A percentile compares a stretch with the other conserved stretches of the same genome.
phyloP scores from a whole-genome alignment of 1,139 yeast genomes.

The Pneumocystis jirovecii region DNA sequence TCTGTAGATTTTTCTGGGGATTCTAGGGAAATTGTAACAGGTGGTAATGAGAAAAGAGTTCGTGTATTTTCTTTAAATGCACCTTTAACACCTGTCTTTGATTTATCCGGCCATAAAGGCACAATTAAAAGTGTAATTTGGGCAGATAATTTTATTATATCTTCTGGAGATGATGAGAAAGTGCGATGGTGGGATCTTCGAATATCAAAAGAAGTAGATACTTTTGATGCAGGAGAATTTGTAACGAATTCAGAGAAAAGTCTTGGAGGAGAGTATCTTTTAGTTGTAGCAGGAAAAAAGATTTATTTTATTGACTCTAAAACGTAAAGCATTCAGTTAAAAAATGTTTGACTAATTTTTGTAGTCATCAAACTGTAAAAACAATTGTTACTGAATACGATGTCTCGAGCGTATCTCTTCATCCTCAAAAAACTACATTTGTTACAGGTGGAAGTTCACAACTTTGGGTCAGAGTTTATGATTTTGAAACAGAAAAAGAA shows the following conservation, averaged over 20 bases:
- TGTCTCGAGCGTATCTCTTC: constrained; percentile 22
- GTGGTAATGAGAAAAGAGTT: constrained; percentile 16
- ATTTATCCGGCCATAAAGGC: constrained; percentile 14
- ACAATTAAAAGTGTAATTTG: constrained; percentile 15
- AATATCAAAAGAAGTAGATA: constrained; percentile 7
- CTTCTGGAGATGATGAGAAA: constrained; percentile 20
- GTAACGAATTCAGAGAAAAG: constrained; percentile 8
- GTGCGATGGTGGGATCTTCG: constrained; percentile 24
- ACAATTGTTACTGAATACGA: constrained; percentile 20
- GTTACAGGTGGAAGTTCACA: constrained; percentile 24
- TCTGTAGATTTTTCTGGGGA: constrained; percentile 16
- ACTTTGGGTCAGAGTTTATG: constrained; percentile 26
- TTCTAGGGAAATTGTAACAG: constrained; percentile 13
- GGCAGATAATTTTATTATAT: constrained; percentile 15
- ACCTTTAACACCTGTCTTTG: constrained; percentile 7
- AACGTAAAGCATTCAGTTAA: constrained; percentile 4
- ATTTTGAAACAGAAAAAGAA: constrained; percentile 20
- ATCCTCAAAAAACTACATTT: constrained; percentile 18
- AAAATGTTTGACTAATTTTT: neutral
- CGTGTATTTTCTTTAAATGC: constrained; percentile 15
- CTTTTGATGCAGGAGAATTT: constrained; percentile 3
- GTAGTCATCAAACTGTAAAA: constrained; percentile 16
- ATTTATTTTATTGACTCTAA: constrained; percentile 18
- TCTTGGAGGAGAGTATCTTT: constrained; percentile 15
- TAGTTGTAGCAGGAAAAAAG: constrained; percentile 20